Percentiles rank a stretch among this genome's conserved stretches.
These are phyloP conservation scores for Fusarium miscanthi DNA, from an alignment of 2,329 filamentous ascomycete genomes.

Conservation along the genomic window DNA sequence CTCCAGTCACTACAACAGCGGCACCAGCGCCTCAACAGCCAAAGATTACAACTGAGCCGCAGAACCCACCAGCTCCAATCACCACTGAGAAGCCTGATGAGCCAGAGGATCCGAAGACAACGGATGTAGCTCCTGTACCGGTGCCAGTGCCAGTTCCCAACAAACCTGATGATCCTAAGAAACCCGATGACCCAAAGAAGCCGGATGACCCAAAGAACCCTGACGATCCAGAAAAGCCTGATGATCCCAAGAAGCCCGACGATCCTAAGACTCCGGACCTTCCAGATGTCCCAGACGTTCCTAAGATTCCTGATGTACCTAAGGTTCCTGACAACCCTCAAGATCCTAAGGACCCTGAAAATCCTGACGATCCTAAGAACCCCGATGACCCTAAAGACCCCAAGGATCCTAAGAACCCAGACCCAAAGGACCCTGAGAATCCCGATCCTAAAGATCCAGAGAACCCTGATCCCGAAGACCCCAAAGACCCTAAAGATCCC, in stretches of 20 bases:
- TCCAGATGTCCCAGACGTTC: background rate
- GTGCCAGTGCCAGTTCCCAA: background rate
- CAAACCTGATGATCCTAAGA: background rate
- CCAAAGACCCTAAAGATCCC: background rate
- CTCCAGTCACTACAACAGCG: background rate
- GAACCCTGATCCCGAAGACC: background rate
- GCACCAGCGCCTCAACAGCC: background rate
- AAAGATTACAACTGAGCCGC: background rate
- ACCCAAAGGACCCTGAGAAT: fast-evolving
- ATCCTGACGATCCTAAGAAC: background rate
- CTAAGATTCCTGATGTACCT: background rate
- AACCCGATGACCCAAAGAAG: background rate
- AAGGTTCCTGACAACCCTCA: background rate
- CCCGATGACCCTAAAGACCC: background rate
- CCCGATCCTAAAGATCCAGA: background rate
- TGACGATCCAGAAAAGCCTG: background rate
- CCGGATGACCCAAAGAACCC: background rate
- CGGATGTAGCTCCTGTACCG: background rate
- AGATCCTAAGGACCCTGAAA: background rate
- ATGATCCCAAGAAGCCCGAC: background rate
- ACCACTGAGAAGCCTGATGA: background rate
- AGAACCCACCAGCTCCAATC: background rate
- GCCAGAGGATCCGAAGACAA: background rate
- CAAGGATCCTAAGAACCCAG: fast-evolving
- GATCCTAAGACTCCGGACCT: background rate